Evolutionary conservation across 768 basidiomycete species (phyloP), one percentile per base, ranked within the genome.

Genomic region (Trametes cinnabarina): DNA sequence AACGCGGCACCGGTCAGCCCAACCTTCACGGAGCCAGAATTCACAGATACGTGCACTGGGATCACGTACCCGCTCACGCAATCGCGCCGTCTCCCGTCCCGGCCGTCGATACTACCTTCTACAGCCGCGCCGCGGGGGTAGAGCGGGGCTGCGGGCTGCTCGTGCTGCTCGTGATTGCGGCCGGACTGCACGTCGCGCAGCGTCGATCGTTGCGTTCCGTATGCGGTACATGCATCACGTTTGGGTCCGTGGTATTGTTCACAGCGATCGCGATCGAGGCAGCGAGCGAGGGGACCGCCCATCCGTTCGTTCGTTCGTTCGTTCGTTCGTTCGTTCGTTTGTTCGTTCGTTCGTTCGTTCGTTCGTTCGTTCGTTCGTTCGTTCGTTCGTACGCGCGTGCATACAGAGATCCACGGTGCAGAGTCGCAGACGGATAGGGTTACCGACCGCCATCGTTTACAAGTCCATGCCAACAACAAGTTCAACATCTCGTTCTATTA

Each of bases 71-170:
- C 26, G 25, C 41, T 32, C 30, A 32, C 25, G n/a, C n/a, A n/a
- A n/a, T n/a, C n/a, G n/a, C n/a, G n/a, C n/a, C n/a, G 10, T 15
- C 23, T 19, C 32, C 34, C 12, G n/a, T 23, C 11, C 35, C 17
- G 40, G n/a, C n/a, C 25, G 28, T 22, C 19, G 54, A 17, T 17
- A 11, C 15, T 10, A 10, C 23, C 19, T 19, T 12, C 22, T 47
- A 63, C 30, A 63, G 22, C 55, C 62, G 53, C 58, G 62, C 47
- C 4, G 57, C 57, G 63, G 56, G 47, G 34, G 52, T 61, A 57
- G 59, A 56, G 59, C 59, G 63, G 63, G 9, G 35, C 22, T 8
- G 46, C 28, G 46, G 9, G 30, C 20, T 26, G 49, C 37, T 26
- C 49, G 37, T 40, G 23, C 17, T 25, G 35, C 12, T 35, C 32